Percentiles rank a stretch among this genome's conserved stretches.
Conservation (phyloP, 306 rosid genomes). For the Cicer pinnatifidum region DNA sequence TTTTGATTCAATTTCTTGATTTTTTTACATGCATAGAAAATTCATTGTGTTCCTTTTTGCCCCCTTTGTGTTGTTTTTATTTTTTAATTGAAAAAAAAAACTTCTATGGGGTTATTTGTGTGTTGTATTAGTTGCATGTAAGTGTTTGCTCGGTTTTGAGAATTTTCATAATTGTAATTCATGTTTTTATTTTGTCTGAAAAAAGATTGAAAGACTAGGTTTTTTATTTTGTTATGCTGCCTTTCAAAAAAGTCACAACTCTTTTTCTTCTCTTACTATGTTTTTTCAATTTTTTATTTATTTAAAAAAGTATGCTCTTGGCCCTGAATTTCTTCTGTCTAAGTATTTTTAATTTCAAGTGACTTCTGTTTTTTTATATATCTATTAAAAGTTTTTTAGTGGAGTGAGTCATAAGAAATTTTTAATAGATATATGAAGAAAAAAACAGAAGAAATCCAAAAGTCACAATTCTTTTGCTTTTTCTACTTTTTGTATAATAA, state of each 20-base stretch:
- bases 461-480: slow-evolving; percentile 20
- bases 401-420: neutral
- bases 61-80: neutral
- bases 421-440: too few relatives aligned
- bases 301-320: neutral
- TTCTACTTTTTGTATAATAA: neutral
- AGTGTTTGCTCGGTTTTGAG: slow-evolving; percentile 3
- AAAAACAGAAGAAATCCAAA: neutral
- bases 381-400: neutral
- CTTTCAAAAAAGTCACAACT: slow-evolving; percentile 8
- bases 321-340: slow-evolving; percentile 13
- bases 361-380: slow-evolving; percentile 1
- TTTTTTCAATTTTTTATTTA: neutral
- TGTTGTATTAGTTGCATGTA: slow-evolving; percentile 28
- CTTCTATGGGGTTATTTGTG: slow-evolving; percentile 3
- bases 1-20: neutral
- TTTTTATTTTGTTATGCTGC: neutral
- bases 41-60: neutral
- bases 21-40: neutral
- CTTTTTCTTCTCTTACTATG: neutral
- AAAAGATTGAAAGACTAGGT: slow-evolving; percentile 13
- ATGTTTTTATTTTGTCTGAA: neutral
- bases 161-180: neutral
- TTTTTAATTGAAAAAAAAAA: neutral
- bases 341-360: slow-evolving; percentile 42